Base-by-base conservation (phyloP, 2,329 filamentous ascomycete species). In the Alternaria sp. region DNA sequence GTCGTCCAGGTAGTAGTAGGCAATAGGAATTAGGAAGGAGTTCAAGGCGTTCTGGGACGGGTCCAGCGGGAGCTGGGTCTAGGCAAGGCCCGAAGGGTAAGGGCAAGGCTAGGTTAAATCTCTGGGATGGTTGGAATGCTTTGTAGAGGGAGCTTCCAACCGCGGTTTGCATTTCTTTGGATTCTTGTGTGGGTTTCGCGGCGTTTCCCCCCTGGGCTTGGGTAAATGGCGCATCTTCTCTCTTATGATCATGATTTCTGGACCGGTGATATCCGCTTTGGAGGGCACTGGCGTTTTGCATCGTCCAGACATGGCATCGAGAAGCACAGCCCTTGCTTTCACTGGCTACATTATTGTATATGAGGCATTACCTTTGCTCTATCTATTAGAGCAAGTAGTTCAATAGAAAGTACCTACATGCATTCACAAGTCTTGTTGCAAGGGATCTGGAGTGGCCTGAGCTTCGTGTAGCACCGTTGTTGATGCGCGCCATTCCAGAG, bases 1-100 rank as follows among this genome's bases (percentile, higher is more conserved):
- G 75, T 41, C 77, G 78, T 33, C 78, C 78, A 46, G 76, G 75
- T 49, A 80, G 78, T 63, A 78, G 75, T 71, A 71, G 76, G 64
- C 77, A 79, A 79, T 79, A 79, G 77, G 77, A 77, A 76, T 78
- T 78, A 74, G 68, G 75, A 69, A 69, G 76, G 76, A 77, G 77
- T 78, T 79, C 74, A 75, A 72, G 76, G 77, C 74, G 75, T 77
- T 76, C 72, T 69, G 68, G 64, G 64, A 71, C 71, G 71, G 72
- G 71, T 75, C 66, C 66, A 72, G 70, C 61, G 50, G 65, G 58
- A 41, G 60, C 68, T 70, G 73, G 67, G 68, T 73, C 71, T 71
- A 72, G 72, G 71, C 65, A 68, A 63, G 72, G 73, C 63, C 72
- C 71, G 12, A 76, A 75, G 65, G 73, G 71, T 63, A 76, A 75